Percentiles rank a stretch among this genome's conserved stretches.
These are phyloP conservation scores for Saccharomycopsis malanga DNA, from an alignment of 805 yeast genomes.

Conservation along the genomic window DNA sequence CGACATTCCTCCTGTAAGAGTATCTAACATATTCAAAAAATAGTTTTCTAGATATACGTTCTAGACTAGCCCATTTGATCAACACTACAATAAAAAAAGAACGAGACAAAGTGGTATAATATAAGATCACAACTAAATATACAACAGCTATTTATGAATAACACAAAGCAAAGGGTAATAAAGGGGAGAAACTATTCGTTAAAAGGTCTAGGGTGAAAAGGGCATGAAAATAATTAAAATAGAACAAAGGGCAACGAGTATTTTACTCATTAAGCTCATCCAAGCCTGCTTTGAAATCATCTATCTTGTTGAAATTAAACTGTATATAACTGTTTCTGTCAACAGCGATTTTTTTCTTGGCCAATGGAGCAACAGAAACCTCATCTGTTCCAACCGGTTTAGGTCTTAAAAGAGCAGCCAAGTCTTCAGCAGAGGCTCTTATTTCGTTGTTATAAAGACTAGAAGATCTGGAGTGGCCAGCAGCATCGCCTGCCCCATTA, in stretches of 20 bases:
- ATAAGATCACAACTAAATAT: too few species aligned
- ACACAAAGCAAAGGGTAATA: too few species aligned
- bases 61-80: too few species aligned
- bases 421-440: slow-evolving; percentile 1
- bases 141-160: too few species aligned
- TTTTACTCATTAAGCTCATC: slow-evolving; percentile 3
- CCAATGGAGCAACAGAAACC: background rate
- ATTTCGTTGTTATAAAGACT: slow-evolving; percentile 12
- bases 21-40: background rate
- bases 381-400: background rate
- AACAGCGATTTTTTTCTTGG: slow-evolving; percentile 12
- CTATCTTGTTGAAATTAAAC: slow-evolving; percentile 17
- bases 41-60: too few species aligned
- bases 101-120: too few species aligned
- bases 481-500: slow-evolving; percentile 2
- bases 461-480: slow-evolving; percentile 16
- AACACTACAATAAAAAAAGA: too few species aligned
- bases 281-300: slow-evolving; percentile 12
- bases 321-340: slow-evolving; percentile 20
- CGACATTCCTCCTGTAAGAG: background rate
- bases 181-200: too few species aligned
- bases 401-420: background rate
- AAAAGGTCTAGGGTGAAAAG: too few species aligned
- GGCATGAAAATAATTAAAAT: too few species aligned
- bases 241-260: too few species aligned